Evolutionary conservation across 257 asterid genomes (phyloP).

Genomic region (Verbascum thapsus): DNA sequence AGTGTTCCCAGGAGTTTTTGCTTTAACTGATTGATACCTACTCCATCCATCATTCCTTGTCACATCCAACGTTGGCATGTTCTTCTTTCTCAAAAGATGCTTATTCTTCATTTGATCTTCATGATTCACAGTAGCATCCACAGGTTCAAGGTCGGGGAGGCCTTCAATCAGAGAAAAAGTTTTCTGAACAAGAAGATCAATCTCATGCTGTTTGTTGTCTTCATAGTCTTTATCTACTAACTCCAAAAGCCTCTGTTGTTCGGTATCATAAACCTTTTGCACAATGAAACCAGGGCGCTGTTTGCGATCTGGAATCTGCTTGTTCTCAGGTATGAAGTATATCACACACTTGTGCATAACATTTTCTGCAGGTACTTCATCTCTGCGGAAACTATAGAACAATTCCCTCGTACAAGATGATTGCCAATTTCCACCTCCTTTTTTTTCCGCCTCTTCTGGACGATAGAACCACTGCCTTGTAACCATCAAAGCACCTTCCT

Average conservation of each 20-base stretch:
- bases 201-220: conserved; percentile 70
- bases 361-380: conserved; percentile 86
- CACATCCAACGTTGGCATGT: conserved; percentile 63
- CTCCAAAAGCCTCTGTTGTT: conserved; percentile 62
- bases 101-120: conserved; percentile 64
- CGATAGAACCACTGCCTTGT: conserved; percentile 92
- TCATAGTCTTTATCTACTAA: conserved; percentile 76
- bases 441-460: conserved; percentile 81
- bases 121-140: conserved; percentile 48
- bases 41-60: conserved; percentile 56
- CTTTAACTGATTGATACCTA: conserved; percentile 49
- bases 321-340: conserved; percentile 76
- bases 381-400: conserved; percentile 80
- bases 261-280: conserved; percentile 79
- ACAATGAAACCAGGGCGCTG: conserved; percentile 89
- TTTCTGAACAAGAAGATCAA: conserved; percentile 74
- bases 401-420: conserved; percentile 67
- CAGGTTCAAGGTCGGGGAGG: conserved; percentile 73
- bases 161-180: conserved; percentile 68
- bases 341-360: conserved; percentile 90
- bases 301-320: conserved; percentile 72
- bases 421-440: conserved; percentile 73
- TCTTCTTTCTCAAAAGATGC: conserved; percentile 59
- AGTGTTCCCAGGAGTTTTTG: conserved; percentile 73
- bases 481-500: conserved; percentile 54